These are phyloP conservation scores for Didymosphaeria variabile DNA, from an alignment of 2,329 filamentous ascomycete genomes.

Conservation along the genomic window DNA sequence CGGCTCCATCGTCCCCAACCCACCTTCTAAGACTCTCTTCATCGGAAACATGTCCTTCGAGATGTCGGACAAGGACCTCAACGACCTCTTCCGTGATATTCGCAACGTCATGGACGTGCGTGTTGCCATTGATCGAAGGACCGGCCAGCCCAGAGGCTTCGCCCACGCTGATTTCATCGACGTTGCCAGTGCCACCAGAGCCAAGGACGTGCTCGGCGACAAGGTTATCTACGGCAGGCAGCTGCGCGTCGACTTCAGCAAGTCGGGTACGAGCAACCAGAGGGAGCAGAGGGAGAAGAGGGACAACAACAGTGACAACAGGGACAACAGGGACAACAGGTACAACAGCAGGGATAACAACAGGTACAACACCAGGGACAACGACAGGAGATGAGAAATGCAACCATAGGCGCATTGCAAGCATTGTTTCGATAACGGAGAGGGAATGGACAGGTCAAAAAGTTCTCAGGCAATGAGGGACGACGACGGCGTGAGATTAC, in stretches of 20 bases:
- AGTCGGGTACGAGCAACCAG: conserved; percentile 24
- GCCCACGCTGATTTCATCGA: conserved; percentile 83
- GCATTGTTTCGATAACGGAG: conserved; percentile 2
- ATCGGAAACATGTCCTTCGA: conserved; percentile 89
- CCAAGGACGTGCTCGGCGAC: conserved; percentile 63
- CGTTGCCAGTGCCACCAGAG: conserved; percentile 70
- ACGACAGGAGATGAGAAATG: background rate
- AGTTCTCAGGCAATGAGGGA: conserved; percentile 13
- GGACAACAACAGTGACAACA: conserved; percentile 1
- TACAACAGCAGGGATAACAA: conserved; percentile 2
- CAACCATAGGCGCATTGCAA: background rate
- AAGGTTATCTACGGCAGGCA: conserved; percentile 71
- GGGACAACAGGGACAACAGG: no score
- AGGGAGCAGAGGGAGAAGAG: no score
- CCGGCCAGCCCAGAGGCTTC: conserved; percentile 83
- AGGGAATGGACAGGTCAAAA: background rate
- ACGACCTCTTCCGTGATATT: conserved; percentile 76
- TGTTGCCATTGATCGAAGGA: conserved; percentile 82
- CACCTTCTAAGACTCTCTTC: conserved; percentile 74
- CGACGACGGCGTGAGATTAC: conserved; percentile 10
- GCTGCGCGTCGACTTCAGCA: conserved; percentile 72
- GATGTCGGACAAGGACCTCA: conserved; percentile 83
- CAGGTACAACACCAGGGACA: no score
- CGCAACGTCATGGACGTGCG: conserved; percentile 77
- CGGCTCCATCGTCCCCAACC: conserved; percentile 36